Percentiles rank a stretch among this genome's conserved stretches.
Evolutionary conservation across 139 green algal species (phyloP).

Genomic region (Tetratostichococcus sp.): DNA sequence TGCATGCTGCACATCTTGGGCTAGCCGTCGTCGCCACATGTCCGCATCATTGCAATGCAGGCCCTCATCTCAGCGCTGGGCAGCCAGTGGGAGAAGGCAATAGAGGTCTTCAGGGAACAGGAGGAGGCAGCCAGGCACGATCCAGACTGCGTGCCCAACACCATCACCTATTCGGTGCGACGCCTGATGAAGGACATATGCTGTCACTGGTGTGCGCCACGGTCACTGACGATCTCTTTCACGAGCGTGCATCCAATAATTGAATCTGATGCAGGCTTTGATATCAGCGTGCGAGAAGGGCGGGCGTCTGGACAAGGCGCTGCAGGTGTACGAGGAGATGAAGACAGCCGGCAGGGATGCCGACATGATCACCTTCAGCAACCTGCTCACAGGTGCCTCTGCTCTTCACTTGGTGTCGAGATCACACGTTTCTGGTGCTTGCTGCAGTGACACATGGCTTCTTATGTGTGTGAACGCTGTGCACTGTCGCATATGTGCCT

Average conservation of each 20-base stretch:
- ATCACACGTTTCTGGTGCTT: no score
- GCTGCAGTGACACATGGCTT: no score
- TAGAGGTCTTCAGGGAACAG: constrained; percentile 42
- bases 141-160: constrained; percentile 36
- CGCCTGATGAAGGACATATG: no score
- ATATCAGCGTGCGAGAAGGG: constrained; percentile 18
- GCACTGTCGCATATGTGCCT: no score
- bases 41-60: neutral
- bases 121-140: constrained; percentile 2
- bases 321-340: constrained; percentile 33
- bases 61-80: neutral
- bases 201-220: no score
- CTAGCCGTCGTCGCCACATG: no score
- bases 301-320: constrained; percentile 26
- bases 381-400: neutral
- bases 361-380: constrained; percentile 46
- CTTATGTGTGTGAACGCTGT: no score
- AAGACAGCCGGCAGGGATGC: constrained; percentile 30
- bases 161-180: constrained; percentile 39
- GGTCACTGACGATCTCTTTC: no score
- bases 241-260: no score
- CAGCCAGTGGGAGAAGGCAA: constrained; percentile 37
- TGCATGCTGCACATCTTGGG: no score
- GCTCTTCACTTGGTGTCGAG: no score
- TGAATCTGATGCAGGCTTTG: neutral